A percentile compares a stretch with the other conserved stretches of the same genome.
Evolutionary conservation across 2,329 filamentous ascomycete species (phyloP).

Genomic region (Dryadomyces sulphureus): DNA sequence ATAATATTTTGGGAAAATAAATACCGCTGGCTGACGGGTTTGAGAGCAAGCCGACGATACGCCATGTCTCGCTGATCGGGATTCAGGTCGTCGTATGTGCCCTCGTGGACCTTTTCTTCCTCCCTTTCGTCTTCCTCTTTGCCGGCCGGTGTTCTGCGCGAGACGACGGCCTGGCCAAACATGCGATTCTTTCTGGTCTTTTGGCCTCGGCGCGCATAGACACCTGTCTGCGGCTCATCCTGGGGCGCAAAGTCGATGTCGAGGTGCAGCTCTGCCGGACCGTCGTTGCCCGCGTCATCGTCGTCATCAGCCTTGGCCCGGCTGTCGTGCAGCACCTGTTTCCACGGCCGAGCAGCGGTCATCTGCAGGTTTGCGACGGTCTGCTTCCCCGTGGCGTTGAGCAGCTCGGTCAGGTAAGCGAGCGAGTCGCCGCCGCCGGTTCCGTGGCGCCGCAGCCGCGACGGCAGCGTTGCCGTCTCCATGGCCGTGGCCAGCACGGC

Average conservation of each 20-base stretch:
- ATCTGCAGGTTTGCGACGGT: conserved; percentile 63
- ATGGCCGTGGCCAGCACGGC: conserved; percentile 62
- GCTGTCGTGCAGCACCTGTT: conserved; percentile 13
- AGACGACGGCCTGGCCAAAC: conserved; percentile 26
- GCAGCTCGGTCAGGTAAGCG: conserved; percentile 45
- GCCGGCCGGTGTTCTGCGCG: conserved; percentile 12
- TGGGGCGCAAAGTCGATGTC: conserved; percentile 25
- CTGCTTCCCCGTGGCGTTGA: conserved; percentile 67
- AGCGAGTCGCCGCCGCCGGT: conserved; percentile 26
- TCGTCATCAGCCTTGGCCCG: background rate
- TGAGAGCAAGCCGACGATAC: conserved; percentile 13
- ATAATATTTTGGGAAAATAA: background rate
- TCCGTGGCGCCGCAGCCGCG: conserved; percentile 43
- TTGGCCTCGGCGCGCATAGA: background rate
- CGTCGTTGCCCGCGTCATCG: conserved; percentile 14
- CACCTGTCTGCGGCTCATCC: conserved; percentile 17
- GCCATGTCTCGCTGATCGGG: conserved; percentile 10
- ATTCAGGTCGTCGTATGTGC: conserved; percentile 4
- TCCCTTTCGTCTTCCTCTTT: background rate
- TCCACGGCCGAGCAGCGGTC: conserved; percentile 30
- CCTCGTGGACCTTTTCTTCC: conserved; percentile 5
- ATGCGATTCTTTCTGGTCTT: conserved; percentile 15
- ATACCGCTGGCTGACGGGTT: conserved; percentile 15
- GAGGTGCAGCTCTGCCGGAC: conserved; percentile 16
- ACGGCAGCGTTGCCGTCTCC: conserved; percentile 66